These are phyloP conservation scores for Sporobolomyces phaffii DNA, from an alignment of 768 basidiomycete genomes.

Conservation along the genomic window DNA sequence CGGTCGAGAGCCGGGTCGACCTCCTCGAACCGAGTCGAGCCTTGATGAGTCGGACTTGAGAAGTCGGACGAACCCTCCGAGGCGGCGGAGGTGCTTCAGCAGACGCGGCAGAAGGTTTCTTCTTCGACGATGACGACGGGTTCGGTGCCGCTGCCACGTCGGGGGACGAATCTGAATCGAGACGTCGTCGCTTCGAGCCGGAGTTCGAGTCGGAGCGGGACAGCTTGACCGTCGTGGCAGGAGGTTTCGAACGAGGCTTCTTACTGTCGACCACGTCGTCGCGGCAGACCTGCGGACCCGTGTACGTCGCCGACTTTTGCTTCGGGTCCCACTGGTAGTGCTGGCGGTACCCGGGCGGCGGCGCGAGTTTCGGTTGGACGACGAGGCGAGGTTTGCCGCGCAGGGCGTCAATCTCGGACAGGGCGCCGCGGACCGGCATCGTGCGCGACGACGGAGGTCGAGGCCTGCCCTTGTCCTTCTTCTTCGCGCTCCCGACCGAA, in stretches of 20 bases:
- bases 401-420: slow-evolving; percentile 7
- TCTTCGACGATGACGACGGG: not conserved
- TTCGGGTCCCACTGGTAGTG: slow-evolving; percentile 27
- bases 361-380: slow-evolving; percentile 30
- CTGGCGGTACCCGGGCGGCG: slow-evolving; percentile 22
- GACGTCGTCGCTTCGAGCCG: slow-evolving; percentile 11
- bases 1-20: not conserved
- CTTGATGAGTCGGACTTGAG: not conserved
- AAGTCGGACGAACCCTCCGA: not conserved
- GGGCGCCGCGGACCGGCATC: slow-evolving; percentile 7
- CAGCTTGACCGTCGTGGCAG: not conserved
- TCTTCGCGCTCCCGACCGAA: not conserved
- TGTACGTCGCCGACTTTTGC: slow-evolving; percentile 9
- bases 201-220: not conserved
- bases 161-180: not conserved
- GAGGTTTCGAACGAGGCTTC: not conserved
- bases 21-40: not conserved
- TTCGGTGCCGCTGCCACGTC: not conserved
- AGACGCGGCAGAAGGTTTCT: too few relatives aligned
- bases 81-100: not conserved
- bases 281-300: not conserved
- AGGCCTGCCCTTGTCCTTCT: too few relatives aligned
- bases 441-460: slow-evolving; percentile 8
- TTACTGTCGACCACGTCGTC: not conserved
- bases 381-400: slow-evolving; percentile 5